These are phyloP conservation scores for Mrakia frigida DNA, from an alignment of 768 basidiomycete genomes.

Conservation along the genomic window DNA sequence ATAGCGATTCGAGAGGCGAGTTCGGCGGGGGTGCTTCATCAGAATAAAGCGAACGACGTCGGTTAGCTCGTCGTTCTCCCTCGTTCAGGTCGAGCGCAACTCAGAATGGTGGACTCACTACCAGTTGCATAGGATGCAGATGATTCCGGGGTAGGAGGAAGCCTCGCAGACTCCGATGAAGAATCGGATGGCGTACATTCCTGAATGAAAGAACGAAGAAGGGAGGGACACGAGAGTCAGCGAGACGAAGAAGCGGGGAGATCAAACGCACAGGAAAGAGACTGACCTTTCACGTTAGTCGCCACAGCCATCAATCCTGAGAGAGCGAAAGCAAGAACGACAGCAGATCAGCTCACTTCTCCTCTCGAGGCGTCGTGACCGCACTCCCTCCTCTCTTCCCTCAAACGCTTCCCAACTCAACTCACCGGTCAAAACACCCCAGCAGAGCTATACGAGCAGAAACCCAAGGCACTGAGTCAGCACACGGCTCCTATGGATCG, in stretches of 20 bases:
- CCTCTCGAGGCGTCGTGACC: no score
- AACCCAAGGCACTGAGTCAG: no score
- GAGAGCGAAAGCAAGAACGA: neutral
- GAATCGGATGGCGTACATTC: conserved; percentile 37
- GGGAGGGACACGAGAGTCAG: no score
- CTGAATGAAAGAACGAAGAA: neutral
- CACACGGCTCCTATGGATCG: no score
- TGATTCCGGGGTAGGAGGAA: conserved; percentile 33
- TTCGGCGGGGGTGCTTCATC: conserved; percentile 33
- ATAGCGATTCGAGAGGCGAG: conserved; percentile 35
- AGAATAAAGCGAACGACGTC: neutral
- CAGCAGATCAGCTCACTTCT: no score
- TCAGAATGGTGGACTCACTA: conserved; percentile 14
- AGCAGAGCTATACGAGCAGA: neutral
- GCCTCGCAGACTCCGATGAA: conserved; percentile 38
- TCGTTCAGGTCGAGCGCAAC: no score
- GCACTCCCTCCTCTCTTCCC: no score
- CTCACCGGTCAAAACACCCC: conserved; percentile 9
- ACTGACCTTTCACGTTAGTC: conserved; percentile 10
- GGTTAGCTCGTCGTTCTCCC: no score
- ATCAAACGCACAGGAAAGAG: neutral
- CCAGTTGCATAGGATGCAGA: conserved; percentile 25
- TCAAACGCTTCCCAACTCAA: no score
- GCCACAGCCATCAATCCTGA: conserved; percentile 27
- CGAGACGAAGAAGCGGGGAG: no score